A percentile compares a stretch with the other conserved stretches of the same genome.
These are phyloP conservation scores for Ascochyta koolunga DNA, from an alignment of 2,329 filamentous ascomycete genomes.

Conservation along the genomic window DNA sequence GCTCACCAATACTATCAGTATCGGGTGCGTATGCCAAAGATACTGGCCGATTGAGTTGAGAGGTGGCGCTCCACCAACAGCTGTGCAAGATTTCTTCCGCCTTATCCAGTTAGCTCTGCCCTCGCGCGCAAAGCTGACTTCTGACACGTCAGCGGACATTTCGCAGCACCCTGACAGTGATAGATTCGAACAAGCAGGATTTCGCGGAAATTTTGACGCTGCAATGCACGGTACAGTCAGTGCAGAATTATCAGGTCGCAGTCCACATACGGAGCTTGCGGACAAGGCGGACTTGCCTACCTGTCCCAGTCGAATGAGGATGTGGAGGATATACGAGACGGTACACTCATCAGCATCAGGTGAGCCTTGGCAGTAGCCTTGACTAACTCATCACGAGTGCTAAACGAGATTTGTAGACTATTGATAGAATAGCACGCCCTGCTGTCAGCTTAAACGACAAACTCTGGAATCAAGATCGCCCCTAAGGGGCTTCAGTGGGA, in stretches of 20 bases:
- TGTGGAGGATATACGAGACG: constrained; percentile 4
- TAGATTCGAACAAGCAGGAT: neutral
- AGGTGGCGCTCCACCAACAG: neutral
- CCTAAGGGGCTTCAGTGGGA: neutral
- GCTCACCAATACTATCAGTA: neutral
- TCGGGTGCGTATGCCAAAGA: neutral
- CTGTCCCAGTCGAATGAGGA: neutral
- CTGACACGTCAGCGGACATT: constrained; percentile 4
- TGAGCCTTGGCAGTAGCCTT: constrained; percentile 5
- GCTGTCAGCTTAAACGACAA: constrained; percentile 4
- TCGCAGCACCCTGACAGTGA: neutral
- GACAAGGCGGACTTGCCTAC: neutral
- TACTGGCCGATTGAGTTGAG: neutral
- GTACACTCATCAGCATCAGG: constrained; percentile 4
- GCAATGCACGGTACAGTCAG: constrained; percentile 13
- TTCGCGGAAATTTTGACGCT: neutral
- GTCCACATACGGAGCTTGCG: neutral
- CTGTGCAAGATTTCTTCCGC: neutral
- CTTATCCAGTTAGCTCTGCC: neutral
- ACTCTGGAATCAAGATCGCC: neutral
- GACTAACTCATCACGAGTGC: neutral
- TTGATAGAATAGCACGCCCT: constrained; percentile 6
- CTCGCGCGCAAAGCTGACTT: constrained; percentile 2
- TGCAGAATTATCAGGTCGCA: neutral
- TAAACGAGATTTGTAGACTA: neutral